Evolutionary conservation across 345 rosid species (phyloP).

Genomic region (Microcos paniculata): DNA sequence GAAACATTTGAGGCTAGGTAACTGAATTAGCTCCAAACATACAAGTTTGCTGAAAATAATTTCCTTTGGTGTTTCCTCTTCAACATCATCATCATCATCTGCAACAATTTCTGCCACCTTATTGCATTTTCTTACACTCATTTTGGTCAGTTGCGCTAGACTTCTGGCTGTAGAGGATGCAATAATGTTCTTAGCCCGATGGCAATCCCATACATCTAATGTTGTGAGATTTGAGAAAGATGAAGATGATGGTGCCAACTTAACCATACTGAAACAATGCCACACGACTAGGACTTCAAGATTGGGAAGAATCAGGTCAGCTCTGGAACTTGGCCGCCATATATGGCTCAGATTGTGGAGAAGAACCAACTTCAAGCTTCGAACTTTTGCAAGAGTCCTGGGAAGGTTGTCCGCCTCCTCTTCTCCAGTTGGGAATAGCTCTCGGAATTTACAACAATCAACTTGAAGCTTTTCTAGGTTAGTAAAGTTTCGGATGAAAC

Average conservation of each 20-base stretch:
- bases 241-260: constrained; percentile 11
- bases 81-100: neutral
- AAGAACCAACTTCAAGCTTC: constrained; percentile 9
- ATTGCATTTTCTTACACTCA: constrained; percentile 12
- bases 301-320: neutral
- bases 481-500: constrained; percentile 10
- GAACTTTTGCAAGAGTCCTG: neutral
- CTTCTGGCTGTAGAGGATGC: constrained; percentile 16
- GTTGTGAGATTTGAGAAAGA: constrained; percentile 10
- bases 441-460: constrained; percentile 14
- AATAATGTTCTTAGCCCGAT: neutral
- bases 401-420: neutral
- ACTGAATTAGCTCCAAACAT: neutral
- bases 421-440: neutral
- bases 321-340: neutral
- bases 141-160: constrained; percentile 10
- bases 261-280: neutral
- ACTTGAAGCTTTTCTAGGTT: constrained; percentile 11
- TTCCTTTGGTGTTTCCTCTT: neutral
- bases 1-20: constrained; percentile 1
- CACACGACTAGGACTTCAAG: constrained; percentile 8
- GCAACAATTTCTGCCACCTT: constrained; percentile 6
- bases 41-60: constrained; percentile 5
- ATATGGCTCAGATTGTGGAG: neutral
- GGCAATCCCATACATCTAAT: constrained; percentile 12